phyloP scores from a whole-genome alignment of 768 basidiomycete species.

The Hydnum rufescens region DNA sequence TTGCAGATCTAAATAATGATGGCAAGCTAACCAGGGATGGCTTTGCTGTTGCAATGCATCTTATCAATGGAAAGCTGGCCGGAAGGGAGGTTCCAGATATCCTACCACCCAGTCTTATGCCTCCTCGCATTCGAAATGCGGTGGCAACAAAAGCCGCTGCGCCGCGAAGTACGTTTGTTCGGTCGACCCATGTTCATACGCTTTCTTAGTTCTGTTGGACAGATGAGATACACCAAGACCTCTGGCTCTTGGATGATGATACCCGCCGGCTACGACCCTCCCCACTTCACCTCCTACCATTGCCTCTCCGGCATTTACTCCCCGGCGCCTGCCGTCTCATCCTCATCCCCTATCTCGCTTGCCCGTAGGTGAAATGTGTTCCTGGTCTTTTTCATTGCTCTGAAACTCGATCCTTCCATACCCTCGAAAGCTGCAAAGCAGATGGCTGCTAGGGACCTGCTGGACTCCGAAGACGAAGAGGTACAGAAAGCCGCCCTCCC shows the following conservation, averaged over 20 bases:
- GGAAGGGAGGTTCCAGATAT: conserved; percentile 54
- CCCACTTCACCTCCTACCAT: conserved; percentile 11
- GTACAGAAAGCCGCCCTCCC: conserved; percentile 10
- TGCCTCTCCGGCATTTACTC: background rate
- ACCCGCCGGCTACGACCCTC: conserved; percentile 10
- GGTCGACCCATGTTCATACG: no score
- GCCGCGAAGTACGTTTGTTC: conserved; percentile 2
- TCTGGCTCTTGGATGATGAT: conserved; percentile 24
- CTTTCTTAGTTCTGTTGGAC: no score
- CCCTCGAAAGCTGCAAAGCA: no score
- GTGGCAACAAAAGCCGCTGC: background rate
- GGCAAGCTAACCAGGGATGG: conserved; percentile 76
- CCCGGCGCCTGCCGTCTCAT: background rate
- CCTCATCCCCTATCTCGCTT: background rate
- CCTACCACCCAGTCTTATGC: conserved; percentile 59
- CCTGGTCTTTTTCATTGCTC: background rate
- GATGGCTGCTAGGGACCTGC: conserved; percentile 34
- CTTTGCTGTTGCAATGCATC: conserved; percentile 87
- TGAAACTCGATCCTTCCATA: background rate
- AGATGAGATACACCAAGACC: conserved; percentile 17
- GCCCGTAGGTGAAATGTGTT: background rate
- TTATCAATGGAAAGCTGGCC: conserved; percentile 69
- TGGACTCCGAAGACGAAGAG: conserved; percentile 55
- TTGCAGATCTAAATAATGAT: conserved; percentile 74
- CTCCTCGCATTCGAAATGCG: conserved; percentile 35